Conservation (phyloP, 345 rosid species). For the Salix koriyanagi region DNA sequence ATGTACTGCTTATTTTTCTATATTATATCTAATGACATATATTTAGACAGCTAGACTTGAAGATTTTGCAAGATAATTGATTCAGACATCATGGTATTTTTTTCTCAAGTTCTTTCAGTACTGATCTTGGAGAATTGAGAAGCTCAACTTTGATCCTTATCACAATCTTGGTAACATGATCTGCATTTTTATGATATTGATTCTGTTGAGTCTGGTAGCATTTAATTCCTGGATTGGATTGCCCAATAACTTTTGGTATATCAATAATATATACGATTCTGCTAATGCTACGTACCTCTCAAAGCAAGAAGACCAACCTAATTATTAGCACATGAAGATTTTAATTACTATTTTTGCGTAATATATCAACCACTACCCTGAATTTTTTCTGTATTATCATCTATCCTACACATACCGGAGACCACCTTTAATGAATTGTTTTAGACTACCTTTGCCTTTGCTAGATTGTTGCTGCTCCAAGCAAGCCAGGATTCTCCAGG, state of each 20-base stretch:
- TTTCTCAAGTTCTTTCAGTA: neutral
- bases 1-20: neutral
- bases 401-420: too few relatives aligned
- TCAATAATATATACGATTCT: neutral
- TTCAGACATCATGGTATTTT: neutral
- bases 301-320: too few relatives aligned
- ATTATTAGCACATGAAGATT: neutral
- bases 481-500: slow-evolving; percentile 13
- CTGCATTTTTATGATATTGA: neutral
- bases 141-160: neutral
- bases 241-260: too few relatives aligned
- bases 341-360: neutral
- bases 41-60: neutral
- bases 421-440: neutral
- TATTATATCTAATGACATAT: neutral
- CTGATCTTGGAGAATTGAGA: neutral
- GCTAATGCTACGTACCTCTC: neutral
- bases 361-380: neutral
- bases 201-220: neutral
- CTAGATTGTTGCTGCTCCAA: slow-evolving; percentile 20
- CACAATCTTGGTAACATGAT: neutral
- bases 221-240: neutral
- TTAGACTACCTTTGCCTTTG: neutral
- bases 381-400: too few relatives aligned
- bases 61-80: too few relatives aligned